Base-by-base conservation (phyloP, 495 filamentous ascomycete genomes). In the Xylaria scruposa region DNA sequence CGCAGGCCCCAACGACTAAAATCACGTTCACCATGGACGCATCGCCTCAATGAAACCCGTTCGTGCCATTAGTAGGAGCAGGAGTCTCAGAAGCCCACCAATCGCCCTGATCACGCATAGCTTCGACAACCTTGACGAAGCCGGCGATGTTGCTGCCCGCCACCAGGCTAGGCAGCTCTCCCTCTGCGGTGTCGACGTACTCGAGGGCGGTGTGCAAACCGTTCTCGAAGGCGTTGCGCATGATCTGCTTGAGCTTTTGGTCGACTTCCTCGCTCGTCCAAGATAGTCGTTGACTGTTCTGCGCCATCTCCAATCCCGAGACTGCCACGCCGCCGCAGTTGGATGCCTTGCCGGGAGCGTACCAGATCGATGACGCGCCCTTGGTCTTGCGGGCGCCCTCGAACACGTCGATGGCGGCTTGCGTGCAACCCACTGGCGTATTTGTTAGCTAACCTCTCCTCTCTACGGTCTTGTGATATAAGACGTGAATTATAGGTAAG, bases 271-370 rank as follows among this genome's bases (percentile, higher is more conserved):
- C 92, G 31, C 84, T 70, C 58, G 93, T 92, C 96, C 96, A 99
- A 75, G 81, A 86, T 70, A 97, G 85, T 44, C 95, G 91, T 79
- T 90, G 85, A 70, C 91, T 94, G 88, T 99, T 99, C 90, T 99
- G 96, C 33, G 95, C 95, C 96, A 99, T 99, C 88, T 99, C 96
- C 51, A 99, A 91, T 75, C 96, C 96, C 29, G 94, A 97, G 21
- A 99, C 96, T 51, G 96, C 96, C 68, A 98, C 96, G 87, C 96
- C 96, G 83, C 96, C 96, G 70, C 93, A 93, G 87, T 99, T 99
- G 85, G 96, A 94, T 61, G 96, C 96, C 88, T 95, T 95, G 78
- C 94, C 95, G 68, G 95, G 96, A 17, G 91, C 96, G 82, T 98
- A 99, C 96, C 96, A 99, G 80, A 97, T 92, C 74, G 92, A 90